Percentiles rank a stretch among this genome's conserved stretches.
Evolutionary conservation across 2,329 filamentous ascomycete species (phyloP).

Genomic region (Thielaviopsis musarum): DNA sequence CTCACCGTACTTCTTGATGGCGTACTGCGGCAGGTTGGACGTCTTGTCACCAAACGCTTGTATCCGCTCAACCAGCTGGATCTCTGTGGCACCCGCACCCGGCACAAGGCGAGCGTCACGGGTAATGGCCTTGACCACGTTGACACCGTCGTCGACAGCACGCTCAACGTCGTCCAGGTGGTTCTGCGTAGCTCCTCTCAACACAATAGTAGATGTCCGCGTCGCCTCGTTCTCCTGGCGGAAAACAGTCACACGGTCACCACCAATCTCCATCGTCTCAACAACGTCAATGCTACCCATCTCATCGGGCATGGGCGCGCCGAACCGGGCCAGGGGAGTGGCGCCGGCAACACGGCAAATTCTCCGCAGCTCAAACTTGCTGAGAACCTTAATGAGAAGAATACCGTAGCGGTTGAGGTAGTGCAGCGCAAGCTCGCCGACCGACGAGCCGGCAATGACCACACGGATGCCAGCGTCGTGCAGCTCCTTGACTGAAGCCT

Average conservation of each 20-base stretch:
- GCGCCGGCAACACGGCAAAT: constrained; percentile 93
- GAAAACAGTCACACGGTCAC: constrained; percentile 96
- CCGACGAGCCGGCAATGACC: constrained; percentile 78
- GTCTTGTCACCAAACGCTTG: constrained; percentile 84
- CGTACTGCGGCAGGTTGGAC: constrained; percentile 81
- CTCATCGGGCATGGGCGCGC: constrained; percentile 98
- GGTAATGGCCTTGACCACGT: constrained; percentile 96
- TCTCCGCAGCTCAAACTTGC: constrained; percentile 91
- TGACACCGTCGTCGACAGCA: constrained; percentile 94
- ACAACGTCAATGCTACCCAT: constrained; percentile 92
- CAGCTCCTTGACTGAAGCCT: constrained; percentile 83
- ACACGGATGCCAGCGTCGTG: constrained; percentile 88
- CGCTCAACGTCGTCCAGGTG: constrained; percentile 94
- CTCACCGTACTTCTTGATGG: constrained; percentile 93
- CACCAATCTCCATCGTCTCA: constrained; percentile 93
- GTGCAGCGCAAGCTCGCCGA: constrained; percentile 90
- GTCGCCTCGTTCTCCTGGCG: constrained; percentile 88
- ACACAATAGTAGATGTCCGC: constrained; percentile 81
- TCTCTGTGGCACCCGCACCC: constrained; percentile 85
- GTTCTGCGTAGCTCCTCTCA: constrained; percentile 93
- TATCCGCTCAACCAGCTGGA: constrained; percentile 85
- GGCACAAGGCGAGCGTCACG: constrained; percentile 82
- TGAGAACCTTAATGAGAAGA: constrained; percentile 87
- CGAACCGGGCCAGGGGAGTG: constrained; percentile 85
- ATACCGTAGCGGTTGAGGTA: constrained; percentile 97